Conservation (phyloP, 2,329 filamentous ascomycete genomes). For the Hymenoscyphus salicellus region DNA sequence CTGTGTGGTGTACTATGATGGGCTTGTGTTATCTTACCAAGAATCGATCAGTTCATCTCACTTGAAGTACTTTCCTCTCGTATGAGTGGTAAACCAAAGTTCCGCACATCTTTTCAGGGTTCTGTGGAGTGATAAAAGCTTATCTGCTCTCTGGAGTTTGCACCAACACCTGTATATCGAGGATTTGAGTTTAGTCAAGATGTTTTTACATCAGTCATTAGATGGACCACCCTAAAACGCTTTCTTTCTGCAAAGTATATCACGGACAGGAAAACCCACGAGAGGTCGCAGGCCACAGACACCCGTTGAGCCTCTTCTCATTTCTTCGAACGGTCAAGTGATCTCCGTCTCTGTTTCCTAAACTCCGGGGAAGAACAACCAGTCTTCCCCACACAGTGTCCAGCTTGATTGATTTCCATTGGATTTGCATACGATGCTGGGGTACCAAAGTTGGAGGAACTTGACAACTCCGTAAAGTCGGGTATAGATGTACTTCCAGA, state of each 20-base stretch:
- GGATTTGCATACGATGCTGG: background rate
- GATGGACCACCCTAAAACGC: background rate
- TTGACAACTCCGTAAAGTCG: too few species aligned
- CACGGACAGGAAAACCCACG: background rate
- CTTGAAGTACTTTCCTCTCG: too few species aligned
- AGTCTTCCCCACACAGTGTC: background rate
- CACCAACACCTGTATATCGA: too few species aligned
- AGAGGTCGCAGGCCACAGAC: background rate
- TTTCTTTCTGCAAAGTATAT: background rate
- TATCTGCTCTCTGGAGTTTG: background rate
- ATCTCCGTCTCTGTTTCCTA: background rate
- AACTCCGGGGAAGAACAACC: background rate
- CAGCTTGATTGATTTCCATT: background rate
- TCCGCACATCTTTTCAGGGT: background rate
- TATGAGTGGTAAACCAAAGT: background rate
- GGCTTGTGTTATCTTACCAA: background rate
- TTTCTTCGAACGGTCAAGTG: background rate
- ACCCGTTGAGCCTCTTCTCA: background rate
- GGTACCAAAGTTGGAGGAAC: too few species aligned
- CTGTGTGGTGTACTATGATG: background rate
- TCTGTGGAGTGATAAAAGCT: background rate
- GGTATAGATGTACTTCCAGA: too few species aligned
- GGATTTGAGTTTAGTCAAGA: background rate
- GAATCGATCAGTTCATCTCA: too few species aligned
- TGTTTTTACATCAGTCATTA: background rate